Percentiles rank a stretch among this genome's conserved stretches.
Conservation (phyloP, 192 early-diverging fungal species). For the Bifiguratus adelaidae region DNA sequence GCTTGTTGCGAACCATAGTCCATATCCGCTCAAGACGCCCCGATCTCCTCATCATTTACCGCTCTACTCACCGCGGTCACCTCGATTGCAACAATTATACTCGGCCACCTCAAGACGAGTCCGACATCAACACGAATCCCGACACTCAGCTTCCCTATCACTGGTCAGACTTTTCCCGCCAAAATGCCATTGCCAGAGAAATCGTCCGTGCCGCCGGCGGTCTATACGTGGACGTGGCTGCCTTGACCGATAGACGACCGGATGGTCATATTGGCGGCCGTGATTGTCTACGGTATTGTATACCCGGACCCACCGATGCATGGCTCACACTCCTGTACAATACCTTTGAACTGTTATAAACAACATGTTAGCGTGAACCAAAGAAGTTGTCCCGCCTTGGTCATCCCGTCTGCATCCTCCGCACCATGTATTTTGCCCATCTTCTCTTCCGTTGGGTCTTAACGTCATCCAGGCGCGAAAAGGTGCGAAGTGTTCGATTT, state of each 20-base stretch:
- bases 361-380: no score
- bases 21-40: conserved; percentile 20
- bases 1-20: conserved; percentile 16
- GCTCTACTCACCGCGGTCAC: conserved; percentile 31
- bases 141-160: conserved; percentile 19
- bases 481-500: no score
- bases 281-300: conserved; percentile 43
- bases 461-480: no score
- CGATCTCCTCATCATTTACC: conserved; percentile 34
- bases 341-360: conserved; percentile 7
- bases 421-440: no score
- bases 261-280: conserved; percentile 44
- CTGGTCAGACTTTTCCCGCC: conserved; percentile 24
- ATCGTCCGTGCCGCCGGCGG: conserved; percentile 39
- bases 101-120: conserved; percentile 14
- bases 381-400: no score
- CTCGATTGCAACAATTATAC: conserved; percentile 29
- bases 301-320: conserved; percentile 41
- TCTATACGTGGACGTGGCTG: conserved; percentile 33
- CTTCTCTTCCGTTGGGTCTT: no score
- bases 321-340: conserved; percentile 24
- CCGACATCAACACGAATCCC: conserved; percentile 19
- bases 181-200: conserved; percentile 34
- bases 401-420: no score
- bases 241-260: conserved; percentile 23